Evolutionary conservation across 2,329 filamentous ascomycete species (phyloP), one percentile per base, ranked within the genome.

Genomic region (Calonectria multiphialidica): DNA sequence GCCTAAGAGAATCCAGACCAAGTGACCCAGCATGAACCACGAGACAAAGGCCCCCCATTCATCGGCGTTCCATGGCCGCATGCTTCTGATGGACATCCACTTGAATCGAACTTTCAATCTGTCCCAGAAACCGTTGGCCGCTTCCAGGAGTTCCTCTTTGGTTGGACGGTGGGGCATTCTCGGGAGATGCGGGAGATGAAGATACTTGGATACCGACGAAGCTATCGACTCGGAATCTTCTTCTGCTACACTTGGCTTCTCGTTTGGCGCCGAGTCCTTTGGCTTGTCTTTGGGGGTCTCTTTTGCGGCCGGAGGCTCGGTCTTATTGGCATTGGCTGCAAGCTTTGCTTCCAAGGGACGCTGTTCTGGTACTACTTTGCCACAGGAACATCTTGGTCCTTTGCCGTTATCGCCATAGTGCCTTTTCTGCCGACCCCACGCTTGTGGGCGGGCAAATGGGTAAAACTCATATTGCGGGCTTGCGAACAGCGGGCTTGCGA

Each of bases 71-170:
- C 97, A 99, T 0, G 97, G 97, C 44, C 97, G 90, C 82, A 94
- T 94, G 82, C 96, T 98, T 81, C 96, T 90, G 79, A 99, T 99
- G 2, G 97, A 97, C 79, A 97, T 93, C 97, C 97, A 99, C 84
- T 99, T 99, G 86, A 98, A 97, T 47, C 95, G 93, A 28, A 98
- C 94, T 80, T 93, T 95, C 53, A 98, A 84, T 61, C 97, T 91
- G 74, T 97, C 93, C 92, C 95, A 97, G 82, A 98, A 98, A 1
- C 96, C 96, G 25, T 92, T 98, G 42, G 97, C 95, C 5, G 97
- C 96, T 23, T 94, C 93, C 42, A 99, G 88, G 33, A 99, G 89
- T 83, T 99, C 97, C 82, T 98, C 96, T 81, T 98, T 98, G 9
- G 93, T 96, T 6, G 97, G 96, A 23, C 96, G 90, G 85, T 98